Base-by-base conservation (phyloP, 1,284 basidiomycete species). In the Trametes sp. region DNA sequence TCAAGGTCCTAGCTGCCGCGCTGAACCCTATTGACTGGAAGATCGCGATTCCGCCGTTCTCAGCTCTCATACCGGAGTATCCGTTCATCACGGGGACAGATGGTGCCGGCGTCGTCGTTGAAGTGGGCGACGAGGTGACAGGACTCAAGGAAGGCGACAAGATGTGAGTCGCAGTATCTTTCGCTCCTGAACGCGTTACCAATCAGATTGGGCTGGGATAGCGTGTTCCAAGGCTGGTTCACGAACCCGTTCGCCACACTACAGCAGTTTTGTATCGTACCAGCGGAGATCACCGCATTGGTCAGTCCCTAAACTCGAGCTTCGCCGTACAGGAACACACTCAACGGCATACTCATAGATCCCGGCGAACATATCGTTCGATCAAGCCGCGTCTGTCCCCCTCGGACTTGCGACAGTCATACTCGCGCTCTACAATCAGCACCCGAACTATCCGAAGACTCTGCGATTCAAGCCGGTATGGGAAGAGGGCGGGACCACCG, bases 71-170 rank as follows among this genome's bases (percentile, higher is more conserved):
- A 42, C 69, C 72, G 35, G 70, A 71, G 35, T 81, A 76, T 55
- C 81, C 86, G 7, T 77, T 79, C 14, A 74, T 85, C 4, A 72
- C 85, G 19, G 89, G 89, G 7, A 80, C 76, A 9, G 89, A 92
- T 69, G 82, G 81, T 46, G 82, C 83, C 26, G 89, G 89, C 6
- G 75, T 81, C 5, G 83, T 90, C 28, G 81, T 81, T 21, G 77
- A 80, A 54, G 73, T 89, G 36, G 87, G 87, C 7, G 77, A 78
- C 51, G 82, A 80, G 0, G 86, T 89, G n/a, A 77, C 77, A 2
- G 73, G 76, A 42, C 78, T 88, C 70, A 73, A 77, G 55, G 79
- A 82, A 46, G 88, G 89, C 1, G 87, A 90, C 69, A 65, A 21
- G 29, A 57, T 67, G 63, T 64, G 21, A 24, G 57, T 50, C 35